A percentile compares a stretch with the other conserved stretches of the same genome.
phyloP scores from a whole-genome alignment of 1,284 basidiomycete species.

The Microbotryum saponariae region DNA sequence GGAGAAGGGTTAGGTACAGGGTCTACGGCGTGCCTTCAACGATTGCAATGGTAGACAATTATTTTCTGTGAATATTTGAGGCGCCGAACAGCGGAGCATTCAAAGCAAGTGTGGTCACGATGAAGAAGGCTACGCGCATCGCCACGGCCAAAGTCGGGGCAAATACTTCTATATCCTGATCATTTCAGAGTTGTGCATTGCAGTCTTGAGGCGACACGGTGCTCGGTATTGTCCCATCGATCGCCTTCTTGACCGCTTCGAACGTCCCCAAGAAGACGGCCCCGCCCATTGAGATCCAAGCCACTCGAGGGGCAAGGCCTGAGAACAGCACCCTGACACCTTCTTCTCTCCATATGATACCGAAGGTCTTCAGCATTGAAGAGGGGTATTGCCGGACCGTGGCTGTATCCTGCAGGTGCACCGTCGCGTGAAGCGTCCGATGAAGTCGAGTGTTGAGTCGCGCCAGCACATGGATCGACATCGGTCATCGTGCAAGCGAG shows the following conservation, averaged over 20 bases:
- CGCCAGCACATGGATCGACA: not conserved
- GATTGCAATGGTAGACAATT: too few relatives aligned
- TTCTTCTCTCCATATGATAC: constrained; percentile 61
- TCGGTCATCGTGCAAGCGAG: not conserved
- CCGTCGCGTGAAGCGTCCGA: constrained; percentile 5
- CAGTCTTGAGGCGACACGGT: too few relatives aligned
- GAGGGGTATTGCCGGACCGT: constrained; percentile 20
- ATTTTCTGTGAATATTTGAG: too few relatives aligned
- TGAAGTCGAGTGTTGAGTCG: not conserved
- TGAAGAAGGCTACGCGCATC: too few relatives aligned
- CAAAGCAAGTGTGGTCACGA: too few relatives aligned
- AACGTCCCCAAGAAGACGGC: constrained; percentile 95
- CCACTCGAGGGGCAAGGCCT: constrained; percentile 80
- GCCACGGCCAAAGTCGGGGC: too few relatives aligned
- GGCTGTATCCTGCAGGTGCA: constrained; percentile 11
- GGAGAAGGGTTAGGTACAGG: too few relatives aligned
- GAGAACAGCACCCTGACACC: constrained; percentile 71
- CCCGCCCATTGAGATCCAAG: constrained; percentile 94
- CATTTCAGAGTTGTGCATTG: too few relatives aligned
- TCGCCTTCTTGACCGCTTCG: constrained; percentile 46
- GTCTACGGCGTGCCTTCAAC: too few relatives aligned
- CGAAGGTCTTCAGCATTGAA: constrained; percentile 39
- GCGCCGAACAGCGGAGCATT: too few relatives aligned
- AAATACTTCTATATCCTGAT: too few relatives aligned
- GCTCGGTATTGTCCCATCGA: not conserved